These are phyloP conservation scores for Rhodotorula sp. DNA, from an alignment of 1,284 basidiomycete species.

Conservation along the genomic window DNA sequence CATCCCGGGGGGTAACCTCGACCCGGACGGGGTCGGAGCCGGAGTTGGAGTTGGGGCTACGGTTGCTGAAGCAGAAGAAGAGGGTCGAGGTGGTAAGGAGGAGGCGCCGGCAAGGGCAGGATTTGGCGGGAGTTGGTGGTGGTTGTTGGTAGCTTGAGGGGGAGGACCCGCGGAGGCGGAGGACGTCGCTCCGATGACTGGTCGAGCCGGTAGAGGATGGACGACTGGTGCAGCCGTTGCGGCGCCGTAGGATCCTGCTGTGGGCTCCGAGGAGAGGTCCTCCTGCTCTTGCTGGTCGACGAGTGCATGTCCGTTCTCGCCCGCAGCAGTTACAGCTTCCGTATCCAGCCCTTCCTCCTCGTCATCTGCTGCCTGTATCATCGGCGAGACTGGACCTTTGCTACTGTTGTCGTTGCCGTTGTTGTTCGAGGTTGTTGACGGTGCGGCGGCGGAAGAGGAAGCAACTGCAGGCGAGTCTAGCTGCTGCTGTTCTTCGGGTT, in stretches of 20 bases:
- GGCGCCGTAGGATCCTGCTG: not conserved
- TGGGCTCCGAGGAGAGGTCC: not conserved
- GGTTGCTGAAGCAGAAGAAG: not conserved
- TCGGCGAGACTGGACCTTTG: not conserved
- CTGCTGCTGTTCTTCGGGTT: not conserved
- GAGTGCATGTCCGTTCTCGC: not conserved
- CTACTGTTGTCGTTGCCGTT: not conserved
- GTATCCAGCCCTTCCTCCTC: not conserved
- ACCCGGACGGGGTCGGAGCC: not conserved
- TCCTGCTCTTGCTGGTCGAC: not conserved
- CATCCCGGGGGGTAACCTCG: constrained; percentile 2
- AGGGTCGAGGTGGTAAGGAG: not conserved
- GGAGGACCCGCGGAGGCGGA: not conserved
- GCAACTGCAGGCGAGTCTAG: not conserved
- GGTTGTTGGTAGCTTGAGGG: not conserved
- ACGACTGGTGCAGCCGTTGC: not conserved
- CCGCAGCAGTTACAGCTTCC: not conserved
- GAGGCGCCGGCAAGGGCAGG: not conserved
- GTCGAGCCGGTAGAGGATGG: not conserved
- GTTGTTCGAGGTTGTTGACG: not conserved
- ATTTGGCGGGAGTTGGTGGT: not conserved
- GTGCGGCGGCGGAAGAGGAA: not conserved
- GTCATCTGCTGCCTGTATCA: not conserved
- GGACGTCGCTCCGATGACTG: not conserved
- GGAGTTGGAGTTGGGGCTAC: not conserved